Percentiles rank a stretch among this genome's conserved stretches.
phyloP scores from a whole-genome alignment of 805 yeast species.

The Nematodospora valgi region DNA sequence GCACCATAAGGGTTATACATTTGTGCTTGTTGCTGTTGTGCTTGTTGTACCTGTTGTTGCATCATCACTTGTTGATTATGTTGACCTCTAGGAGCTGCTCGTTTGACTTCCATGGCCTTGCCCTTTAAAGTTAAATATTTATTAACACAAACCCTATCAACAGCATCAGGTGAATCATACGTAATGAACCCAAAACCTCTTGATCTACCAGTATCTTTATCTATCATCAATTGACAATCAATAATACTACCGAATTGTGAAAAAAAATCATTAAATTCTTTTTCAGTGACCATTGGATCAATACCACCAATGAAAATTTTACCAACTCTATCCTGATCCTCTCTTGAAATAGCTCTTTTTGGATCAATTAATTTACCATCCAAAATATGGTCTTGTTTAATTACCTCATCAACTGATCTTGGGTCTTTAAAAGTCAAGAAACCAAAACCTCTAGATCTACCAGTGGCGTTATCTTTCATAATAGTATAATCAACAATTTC shows the following conservation, averaged over 20 bases:
- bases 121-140: constrained; percentile 83
- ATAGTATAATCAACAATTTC: constrained; percentile 84
- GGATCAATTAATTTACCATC: constrained; percentile 98
- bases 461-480: constrained; percentile 86
- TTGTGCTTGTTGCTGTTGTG: constrained; percentile 21
- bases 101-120: constrained; percentile 76
- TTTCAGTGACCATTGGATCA: constrained; percentile 88
- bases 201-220: constrained; percentile 94
- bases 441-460: constrained; percentile 93
- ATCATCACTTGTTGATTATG: constrained; percentile 44
- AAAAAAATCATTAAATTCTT: constrained; percentile 83
- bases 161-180: constrained; percentile 91
- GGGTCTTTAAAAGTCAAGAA: constrained; percentile 83
- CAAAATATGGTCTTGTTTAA: constrained; percentile 79
- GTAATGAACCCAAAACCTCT: constrained; percentile 98
- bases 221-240: constrained; percentile 96
- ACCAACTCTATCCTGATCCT: constrained; percentile 95
- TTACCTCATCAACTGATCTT: constrained; percentile 80
- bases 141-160: constrained; percentile 80
- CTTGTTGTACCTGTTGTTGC: constrained; percentile 28
- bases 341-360: constrained; percentile 94
- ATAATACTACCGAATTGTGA: constrained; percentile 85
- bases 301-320: constrained; percentile 97
- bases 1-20: constrained; percentile 17
- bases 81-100: constrained; percentile 80